Conservation (phyloP, 2,329 filamentous ascomycete genomes). For the Ustilaginoidea virens region DNA sequence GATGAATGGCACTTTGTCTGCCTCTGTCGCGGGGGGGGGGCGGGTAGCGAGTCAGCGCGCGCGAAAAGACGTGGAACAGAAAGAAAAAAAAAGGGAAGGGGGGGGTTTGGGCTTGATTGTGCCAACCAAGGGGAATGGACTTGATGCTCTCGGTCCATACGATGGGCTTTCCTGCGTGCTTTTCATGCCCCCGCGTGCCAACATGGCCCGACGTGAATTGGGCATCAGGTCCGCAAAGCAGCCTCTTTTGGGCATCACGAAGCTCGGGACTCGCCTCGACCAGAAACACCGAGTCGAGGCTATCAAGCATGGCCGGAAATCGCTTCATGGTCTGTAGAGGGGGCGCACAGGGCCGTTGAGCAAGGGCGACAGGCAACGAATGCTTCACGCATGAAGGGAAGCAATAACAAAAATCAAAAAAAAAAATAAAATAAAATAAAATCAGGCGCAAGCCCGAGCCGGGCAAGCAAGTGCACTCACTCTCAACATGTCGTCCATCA, state of each 20-base stretch:
- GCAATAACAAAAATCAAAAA: neutral
- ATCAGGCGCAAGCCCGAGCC: constrained; percentile 3
- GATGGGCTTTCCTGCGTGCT: constrained; percentile 59
- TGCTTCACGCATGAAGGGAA: too few species aligned
- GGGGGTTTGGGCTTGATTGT: too few species aligned
- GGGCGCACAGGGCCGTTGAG: too few species aligned
- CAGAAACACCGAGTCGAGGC: constrained; percentile 78
- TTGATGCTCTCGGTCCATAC: constrained; percentile 84
- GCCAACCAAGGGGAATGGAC: constrained; percentile 62
- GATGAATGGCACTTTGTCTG: constrained; percentile 72
- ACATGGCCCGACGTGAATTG: constrained; percentile 54
- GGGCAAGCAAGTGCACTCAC: constrained; percentile 33
- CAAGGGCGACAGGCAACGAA: too few species aligned
- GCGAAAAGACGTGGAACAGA: neutral
- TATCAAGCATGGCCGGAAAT: constrained; percentile 62
- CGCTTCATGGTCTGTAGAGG: constrained; percentile 79
- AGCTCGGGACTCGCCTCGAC: constrained; percentile 83
- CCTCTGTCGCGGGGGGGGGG: too few species aligned
- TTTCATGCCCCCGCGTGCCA: constrained; percentile 61
- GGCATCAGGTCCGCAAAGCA: constrained; percentile 62
- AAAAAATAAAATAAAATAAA: neutral
- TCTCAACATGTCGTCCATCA: constrained; percentile 93
- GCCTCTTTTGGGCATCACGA: constrained; percentile 58
- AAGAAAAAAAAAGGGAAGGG: neutral
- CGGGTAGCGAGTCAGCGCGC: too few species aligned